Base-by-base conservation (phyloP, 2,329 filamentous ascomycete species). In the Myotisia sp. region DNA sequence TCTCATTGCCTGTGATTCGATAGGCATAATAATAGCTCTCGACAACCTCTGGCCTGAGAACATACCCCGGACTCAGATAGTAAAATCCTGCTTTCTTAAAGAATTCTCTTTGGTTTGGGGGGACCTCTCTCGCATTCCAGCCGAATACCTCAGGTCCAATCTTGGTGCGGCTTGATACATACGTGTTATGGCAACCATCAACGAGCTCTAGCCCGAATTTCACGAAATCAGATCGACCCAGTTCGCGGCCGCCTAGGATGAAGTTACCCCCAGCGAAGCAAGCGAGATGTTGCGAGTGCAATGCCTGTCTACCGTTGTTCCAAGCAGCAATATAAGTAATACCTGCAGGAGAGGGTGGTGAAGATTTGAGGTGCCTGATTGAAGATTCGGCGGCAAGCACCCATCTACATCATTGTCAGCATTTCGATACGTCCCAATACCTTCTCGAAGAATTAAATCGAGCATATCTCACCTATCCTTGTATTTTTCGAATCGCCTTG, bases 21-120 rank as follows among this genome's bases (percentile, higher is more conserved):
- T 81, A 92, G 2, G 84, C 81, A 55, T 92, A 90, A 65, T 92
- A 92, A 54, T 77, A 77, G 44, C 74, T 79, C 60, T 92, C 84
- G 21, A 92, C 68, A 3, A 85, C 81, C 57, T 92, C 84, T 0
- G 83, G 79, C 0, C 84, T 71, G 19, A 92, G 68, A 6, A 77
- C 60, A 53, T 92, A 92, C 5, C 55, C 49, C 0, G 60, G 48
- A 26, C 63, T 59, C 0, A 58, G 65, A 50, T 84, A 76, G 58
- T 75, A 92, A 63, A 82, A 92, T 3, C 84, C 84, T 1, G 73
- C 63, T 42, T 57, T 50, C 2, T 68, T 48, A 56, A 78, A 90
- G 42, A 92, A 82, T 0, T 51, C 63, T 0, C 56, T 42, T 47
- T 75, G 62, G 20, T 58, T 42, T 0, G 49, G 46, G 0, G 73